These are phyloP conservation scores for Mikania micrantha DNA, from an alignment of 129 eudicot genomes.

Conservation along the genomic window DNA sequence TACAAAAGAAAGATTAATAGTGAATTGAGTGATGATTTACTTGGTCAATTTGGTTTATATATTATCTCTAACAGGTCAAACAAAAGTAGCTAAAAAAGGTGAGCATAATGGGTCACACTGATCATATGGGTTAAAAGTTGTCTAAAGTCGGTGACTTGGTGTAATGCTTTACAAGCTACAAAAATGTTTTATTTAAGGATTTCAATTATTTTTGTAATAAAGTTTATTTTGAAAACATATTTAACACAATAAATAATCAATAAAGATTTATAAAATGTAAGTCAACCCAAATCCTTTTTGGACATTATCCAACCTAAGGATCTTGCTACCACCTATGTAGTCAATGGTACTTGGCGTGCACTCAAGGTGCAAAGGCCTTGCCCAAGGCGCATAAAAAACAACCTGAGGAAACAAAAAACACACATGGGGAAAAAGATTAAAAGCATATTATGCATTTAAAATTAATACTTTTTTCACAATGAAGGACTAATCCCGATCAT, in stretches of 20 bases:
- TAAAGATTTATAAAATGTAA: background rate
- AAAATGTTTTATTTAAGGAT: background rate
- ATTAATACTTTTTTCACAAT: too few species aligned
- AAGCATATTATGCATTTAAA: too few species aligned
- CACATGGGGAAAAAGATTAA: too few species aligned
- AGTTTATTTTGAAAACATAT: background rate
- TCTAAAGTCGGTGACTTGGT: background rate
- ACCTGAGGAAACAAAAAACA: too few species aligned
- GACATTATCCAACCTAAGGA: background rate
- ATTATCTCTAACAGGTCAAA: background rate
- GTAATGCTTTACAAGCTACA: background rate
- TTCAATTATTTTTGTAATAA: background rate
- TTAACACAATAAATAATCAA: background rate
- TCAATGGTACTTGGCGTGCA: too few species aligned
- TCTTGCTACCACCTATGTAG: too few species aligned
- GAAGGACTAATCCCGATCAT: too few species aligned
- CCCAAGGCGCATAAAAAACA: too few species aligned
- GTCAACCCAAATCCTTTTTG: background rate
- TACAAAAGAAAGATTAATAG: conserved; percentile 31
- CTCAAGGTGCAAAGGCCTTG: too few species aligned
- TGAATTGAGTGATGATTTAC: background rate
- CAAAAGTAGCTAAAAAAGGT: background rate
- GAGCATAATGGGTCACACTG: background rate
- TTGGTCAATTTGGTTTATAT: background rate
- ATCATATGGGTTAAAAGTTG: background rate